Percentiles rank a stretch among this genome's conserved stretches.
These are phyloP conservation scores for Friedmanniomyces simplex DNA, from an alignment of 495 filamentous ascomycete genomes.

Conservation along the genomic window DNA sequence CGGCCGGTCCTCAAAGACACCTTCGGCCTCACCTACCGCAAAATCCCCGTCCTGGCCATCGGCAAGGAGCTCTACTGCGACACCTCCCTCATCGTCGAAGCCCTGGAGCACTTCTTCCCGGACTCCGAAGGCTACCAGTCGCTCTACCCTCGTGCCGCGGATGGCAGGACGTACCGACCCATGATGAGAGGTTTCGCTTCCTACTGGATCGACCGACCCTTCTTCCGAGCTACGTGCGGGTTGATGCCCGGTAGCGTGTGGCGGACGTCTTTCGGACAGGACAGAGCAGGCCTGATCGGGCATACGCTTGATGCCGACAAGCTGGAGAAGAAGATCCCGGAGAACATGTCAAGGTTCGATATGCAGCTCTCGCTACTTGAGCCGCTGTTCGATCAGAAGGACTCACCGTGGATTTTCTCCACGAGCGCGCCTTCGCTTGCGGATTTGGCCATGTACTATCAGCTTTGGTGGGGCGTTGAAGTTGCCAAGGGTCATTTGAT, in stretches of 20 bases:
- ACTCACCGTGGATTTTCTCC: constrained; percentile 19
- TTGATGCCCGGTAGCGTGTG: constrained; percentile 28
- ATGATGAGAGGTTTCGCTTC: constrained; percentile 19
- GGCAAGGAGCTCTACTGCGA: constrained; percentile 30
- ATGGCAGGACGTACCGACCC: constrained; percentile 14
- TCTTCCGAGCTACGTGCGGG: constrained; percentile 28
- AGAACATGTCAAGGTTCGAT: constrained; percentile 27
- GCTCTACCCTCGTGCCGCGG: constrained; percentile 17
- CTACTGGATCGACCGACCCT: constrained; percentile 22
- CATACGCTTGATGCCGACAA: constrained; percentile 27
- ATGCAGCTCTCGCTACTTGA: constrained; percentile 29
- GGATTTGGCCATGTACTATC: constrained; percentile 26
- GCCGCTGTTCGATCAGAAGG: constrained; percentile 15
- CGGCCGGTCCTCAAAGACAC: constrained; percentile 22
- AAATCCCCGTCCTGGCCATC: constrained; percentile 27
- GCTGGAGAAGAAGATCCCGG: constrained; percentile 24
- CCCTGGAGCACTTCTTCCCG: constrained; percentile 27
- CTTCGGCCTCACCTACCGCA: constrained; percentile 27
- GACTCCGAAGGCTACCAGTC: constrained; percentile 17
- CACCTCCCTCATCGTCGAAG: constrained; percentile 28
- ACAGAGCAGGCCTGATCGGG: constrained; percentile 26
- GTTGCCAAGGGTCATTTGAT: constrained; percentile 23
- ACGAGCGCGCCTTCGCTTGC: constrained; percentile 23
- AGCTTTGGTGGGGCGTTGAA: constrained; percentile 28
- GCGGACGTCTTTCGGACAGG: constrained; percentile 24